phyloP scores from a whole-genome alignment of 2,329 filamentous ascomycete species.

The Cladorrhinum sp. region DNA sequence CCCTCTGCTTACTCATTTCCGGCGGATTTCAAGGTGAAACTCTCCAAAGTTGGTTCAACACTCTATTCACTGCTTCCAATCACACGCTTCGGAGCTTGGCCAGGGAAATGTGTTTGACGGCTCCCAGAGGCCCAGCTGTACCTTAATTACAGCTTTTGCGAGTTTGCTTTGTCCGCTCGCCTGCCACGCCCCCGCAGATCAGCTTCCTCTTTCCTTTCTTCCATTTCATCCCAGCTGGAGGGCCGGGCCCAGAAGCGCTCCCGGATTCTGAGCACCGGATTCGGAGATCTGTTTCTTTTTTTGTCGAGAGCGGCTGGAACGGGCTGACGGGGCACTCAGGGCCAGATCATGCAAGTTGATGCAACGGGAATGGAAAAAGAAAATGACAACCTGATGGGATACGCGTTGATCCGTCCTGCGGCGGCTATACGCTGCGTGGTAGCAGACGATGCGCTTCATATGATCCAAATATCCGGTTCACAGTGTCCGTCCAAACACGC shows the following conservation, averaged over 20 bases:
- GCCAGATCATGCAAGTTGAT: constrained; percentile 6
- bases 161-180: neutral
- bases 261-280: neutral
- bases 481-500: neutral
- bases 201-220: neutral
- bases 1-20: neutral
- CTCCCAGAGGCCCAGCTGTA: neutral
- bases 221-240: neutral
- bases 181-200: neutral
- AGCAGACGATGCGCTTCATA: neutral
- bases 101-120: neutral
- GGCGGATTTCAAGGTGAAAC: constrained; percentile 7
- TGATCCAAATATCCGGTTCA: neutral
- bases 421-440: neutral
- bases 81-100: neutral
- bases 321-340: neutral
- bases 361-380: neutral
- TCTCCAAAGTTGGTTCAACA: constrained; percentile 5
- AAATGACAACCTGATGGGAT: neutral
- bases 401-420: neutral
- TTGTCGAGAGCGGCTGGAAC: neutral
- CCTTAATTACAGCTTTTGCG: neutral
- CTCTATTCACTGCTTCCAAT: neutral
- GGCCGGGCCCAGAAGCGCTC: neutral
- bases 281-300: neutral